A percentile compares a stretch with the other conserved stretches of the same genome.
Evolutionary conservation across 2,329 filamentous ascomycete genomes (phyloP).

Genomic region (Talaromyces atroroseus): DNA sequence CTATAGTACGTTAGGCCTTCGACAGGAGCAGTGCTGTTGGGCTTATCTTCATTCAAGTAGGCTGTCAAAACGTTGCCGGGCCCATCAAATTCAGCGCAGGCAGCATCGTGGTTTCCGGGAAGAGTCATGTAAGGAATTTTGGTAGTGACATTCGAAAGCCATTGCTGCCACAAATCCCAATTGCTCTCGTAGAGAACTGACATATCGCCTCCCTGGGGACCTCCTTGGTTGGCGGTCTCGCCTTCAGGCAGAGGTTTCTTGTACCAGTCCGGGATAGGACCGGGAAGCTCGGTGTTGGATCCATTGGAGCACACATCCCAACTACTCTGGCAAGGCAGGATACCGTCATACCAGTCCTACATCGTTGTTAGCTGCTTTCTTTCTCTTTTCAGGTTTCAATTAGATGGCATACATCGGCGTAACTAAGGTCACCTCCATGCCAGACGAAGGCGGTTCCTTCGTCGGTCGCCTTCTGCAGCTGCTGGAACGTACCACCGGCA

Average conservation of each 20-base stretch:
- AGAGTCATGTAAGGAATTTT: slow-evolving; percentile 48
- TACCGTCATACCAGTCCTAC: slow-evolving; percentile 26
- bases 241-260: slow-evolving; percentile 42
- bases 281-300: slow-evolving; percentile 37
- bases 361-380: background rate
- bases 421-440: slow-evolving; percentile 50
- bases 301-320: slow-evolving; percentile 52
- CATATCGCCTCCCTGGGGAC: slow-evolving; percentile 46
- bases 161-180: slow-evolving; percentile 51
- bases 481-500: slow-evolving; percentile 43
- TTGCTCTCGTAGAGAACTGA: slow-evolving; percentile 48
- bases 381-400: background rate
- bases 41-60: slow-evolving; percentile 41
- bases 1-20: slow-evolving; percentile 46
- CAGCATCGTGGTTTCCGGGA: slow-evolving; percentile 48
- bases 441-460: slow-evolving; percentile 46
- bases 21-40: slow-evolving; percentile 39
- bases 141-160: slow-evolving; percentile 39
- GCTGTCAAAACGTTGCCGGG: slow-evolving; percentile 42
- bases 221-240: slow-evolving; percentile 43
- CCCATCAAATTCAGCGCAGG: slow-evolving; percentile 47
- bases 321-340: slow-evolving; percentile 43
- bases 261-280: slow-evolving; percentile 38
- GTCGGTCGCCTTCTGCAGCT: slow-evolving; percentile 38
- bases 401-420: slow-evolving; percentile 49